These are phyloP conservation scores for Crotalaria pallida DNA, from an alignment of 306 rosid genomes.

Conservation along the genomic window DNA sequence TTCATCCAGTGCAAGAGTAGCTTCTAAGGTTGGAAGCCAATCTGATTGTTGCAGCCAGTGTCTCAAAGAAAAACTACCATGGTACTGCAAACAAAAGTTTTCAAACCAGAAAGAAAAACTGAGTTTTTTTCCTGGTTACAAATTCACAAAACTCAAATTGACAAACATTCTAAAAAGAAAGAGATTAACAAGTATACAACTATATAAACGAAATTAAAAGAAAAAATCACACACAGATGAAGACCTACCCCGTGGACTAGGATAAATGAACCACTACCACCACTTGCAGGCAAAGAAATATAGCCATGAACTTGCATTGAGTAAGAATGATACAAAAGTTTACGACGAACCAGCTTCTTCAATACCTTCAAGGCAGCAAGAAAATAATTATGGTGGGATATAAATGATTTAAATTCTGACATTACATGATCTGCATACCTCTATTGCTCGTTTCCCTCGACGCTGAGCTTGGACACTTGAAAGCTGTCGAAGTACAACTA, in stretches of 20 bases:
- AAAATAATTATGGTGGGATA: slow-evolving; percentile 1
- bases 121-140: neutral
- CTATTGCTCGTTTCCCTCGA: slow-evolving; percentile 90
- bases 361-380: slow-evolving; percentile 48
- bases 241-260: slow-evolving; percentile 88
- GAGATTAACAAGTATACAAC: neutral
- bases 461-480: slow-evolving; percentile 82
- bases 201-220: slow-evolving; percentile 9
- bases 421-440: slow-evolving; percentile 43
- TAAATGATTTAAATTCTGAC: neutral
- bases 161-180: slow-evolving; percentile 4
- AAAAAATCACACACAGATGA: slow-evolving; percentile 14
- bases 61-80: slow-evolving; percentile 93
- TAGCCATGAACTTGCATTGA: slow-evolving; percentile 97
- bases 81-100: slow-evolving; percentile 56
- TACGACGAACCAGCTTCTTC: slow-evolving; percentile 74
- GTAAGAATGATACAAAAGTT: slow-evolving; percentile 88
- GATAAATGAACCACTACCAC: slow-evolving; percentile 57
- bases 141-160: slow-evolving; percentile 1
- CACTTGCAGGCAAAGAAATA: slow-evolving; percentile 55
- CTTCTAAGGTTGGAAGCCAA: slow-evolving; percentile 99
- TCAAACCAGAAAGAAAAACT: neutral
- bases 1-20: slow-evolving; percentile 94
- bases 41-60: slow-evolving; percentile 97
- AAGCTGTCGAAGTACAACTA: slow-evolving; percentile 84